phyloP scores from a whole-genome alignment of 169 alveolate genomes.

The Eimeria acervulina region DNA sequence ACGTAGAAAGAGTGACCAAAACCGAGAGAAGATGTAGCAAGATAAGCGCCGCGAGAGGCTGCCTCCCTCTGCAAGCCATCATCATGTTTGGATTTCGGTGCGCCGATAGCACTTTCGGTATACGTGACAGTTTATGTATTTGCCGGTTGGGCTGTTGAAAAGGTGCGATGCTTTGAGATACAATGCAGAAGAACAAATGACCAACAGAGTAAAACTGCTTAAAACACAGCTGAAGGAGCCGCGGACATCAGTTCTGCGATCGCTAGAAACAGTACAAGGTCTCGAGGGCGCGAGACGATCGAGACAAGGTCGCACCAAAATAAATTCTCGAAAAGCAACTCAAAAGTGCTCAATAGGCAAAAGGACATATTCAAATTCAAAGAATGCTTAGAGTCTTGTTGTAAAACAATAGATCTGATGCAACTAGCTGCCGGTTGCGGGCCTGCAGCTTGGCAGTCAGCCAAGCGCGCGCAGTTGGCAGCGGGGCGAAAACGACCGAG shows the following conservation, averaged over 20 bases:
- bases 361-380: background rate
- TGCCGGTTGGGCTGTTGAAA: background rate
- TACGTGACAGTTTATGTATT: background rate
- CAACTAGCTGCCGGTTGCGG: background rate
- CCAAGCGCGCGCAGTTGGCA: background rate
- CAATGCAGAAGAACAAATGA: background rate
- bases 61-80: no score
- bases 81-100: background rate
- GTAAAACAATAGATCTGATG: conserved; percentile 5
- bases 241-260: background rate
- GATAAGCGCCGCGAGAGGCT: background rate
- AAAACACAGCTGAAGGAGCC: background rate
- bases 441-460: background rate
- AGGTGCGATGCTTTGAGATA: background rate
- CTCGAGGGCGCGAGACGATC: background rate
- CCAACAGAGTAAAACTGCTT: background rate
- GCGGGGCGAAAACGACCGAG: background rate
- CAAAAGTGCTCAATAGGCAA: background rate
- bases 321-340: background rate
- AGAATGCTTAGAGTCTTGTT: background rate
- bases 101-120: background rate
- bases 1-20: background rate
- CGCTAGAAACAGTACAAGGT: background rate
- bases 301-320: background rate
- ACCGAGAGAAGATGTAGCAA: background rate